phyloP scores from a whole-genome alignment of 306 rosid species.

The Lathyrus aphaca region DNA sequence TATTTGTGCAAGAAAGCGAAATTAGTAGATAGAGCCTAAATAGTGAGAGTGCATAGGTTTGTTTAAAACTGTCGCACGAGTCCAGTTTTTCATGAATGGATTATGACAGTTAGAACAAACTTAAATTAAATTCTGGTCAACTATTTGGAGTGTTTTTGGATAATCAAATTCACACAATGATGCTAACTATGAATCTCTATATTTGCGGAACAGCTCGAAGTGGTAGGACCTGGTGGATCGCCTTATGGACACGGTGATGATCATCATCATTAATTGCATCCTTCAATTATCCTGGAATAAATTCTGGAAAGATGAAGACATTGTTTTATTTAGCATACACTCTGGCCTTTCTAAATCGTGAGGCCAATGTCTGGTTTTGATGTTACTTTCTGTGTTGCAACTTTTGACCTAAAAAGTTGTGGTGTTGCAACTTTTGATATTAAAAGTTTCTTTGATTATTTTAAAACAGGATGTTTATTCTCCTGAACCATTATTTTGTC shows the following conservation, averaged over 20 bases:
- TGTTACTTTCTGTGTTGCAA: constrained; percentile 42
- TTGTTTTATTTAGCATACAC: constrained; percentile 53
- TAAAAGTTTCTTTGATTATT: constrained; percentile 47
- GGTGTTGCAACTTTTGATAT: constrained; percentile 47
- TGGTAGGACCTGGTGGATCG: constrained; percentile 93
- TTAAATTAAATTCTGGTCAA: not conserved
- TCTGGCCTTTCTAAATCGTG: constrained; percentile 52
- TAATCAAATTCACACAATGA: constrained; percentile 17
- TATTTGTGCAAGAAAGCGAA: constrained; percentile 13
- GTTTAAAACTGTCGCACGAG: not conserved
- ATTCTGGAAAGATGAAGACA: constrained; percentile 54
- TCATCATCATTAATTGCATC: constrained; percentile 61
- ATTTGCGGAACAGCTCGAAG: constrained; percentile 65
- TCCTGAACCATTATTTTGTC: constrained; percentile 46
- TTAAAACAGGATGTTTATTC: constrained; percentile 49
- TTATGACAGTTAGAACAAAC: constrained; percentile 6
- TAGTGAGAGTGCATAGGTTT: no score
- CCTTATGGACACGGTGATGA: constrained; percentile 70
- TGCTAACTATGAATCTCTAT: not conserved
- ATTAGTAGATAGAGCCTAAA: not conserved
- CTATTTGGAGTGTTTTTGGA: constrained; percentile 3
- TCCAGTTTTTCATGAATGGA: constrained; percentile 24
- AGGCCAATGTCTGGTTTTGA: constrained; percentile 53
- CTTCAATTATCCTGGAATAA: constrained; percentile 56
- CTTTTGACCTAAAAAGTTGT: constrained; percentile 34